Evolutionary conservation across 164 flowering plant species (phyloP).

Genomic region (Amborella trichopoda): DNA sequence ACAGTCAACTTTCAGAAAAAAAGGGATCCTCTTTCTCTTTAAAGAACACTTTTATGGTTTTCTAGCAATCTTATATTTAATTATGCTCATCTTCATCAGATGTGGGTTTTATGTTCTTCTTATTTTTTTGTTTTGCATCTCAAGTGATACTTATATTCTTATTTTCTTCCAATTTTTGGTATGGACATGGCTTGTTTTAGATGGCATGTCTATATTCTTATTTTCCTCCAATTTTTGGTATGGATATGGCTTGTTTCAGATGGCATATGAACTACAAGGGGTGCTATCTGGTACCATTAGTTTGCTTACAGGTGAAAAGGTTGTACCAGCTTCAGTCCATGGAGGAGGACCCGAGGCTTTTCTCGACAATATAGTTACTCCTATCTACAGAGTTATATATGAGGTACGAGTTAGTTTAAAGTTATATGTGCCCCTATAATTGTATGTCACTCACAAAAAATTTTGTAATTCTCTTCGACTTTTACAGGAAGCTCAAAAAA

Average conservation of each 20-base stretch:
- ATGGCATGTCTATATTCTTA: not conserved
- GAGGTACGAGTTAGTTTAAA: conserved; percentile 42
- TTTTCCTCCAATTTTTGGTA: not conserved
- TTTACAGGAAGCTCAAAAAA: conserved; percentile 75
- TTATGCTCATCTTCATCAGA: too few species aligned
- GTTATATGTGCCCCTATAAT: too few species aligned
- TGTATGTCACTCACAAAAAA: not conserved
- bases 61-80: too few species aligned
- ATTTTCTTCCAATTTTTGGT: not conserved
- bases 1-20: too few species aligned
- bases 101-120: too few species aligned
- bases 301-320: conserved; percentile 40
- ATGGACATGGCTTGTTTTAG: not conserved
- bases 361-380: conserved; percentile 63
- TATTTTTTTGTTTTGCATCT: not conserved
- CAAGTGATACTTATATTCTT: not conserved
- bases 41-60: too few species aligned
- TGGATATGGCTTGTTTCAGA: conserved; percentile 28
- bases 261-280: conserved; percentile 82
- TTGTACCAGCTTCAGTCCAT: conserved; percentile 40
- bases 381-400: conserved; percentile 62
- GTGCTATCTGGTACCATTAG: conserved; percentile 51
- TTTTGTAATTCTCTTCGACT: conserved; percentile 1
- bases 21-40: too few species aligned
- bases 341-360: conserved; percentile 67